Conservation (phyloP, 805 yeast genomes). For the Suhomyces tanzawaensis region DNA sequence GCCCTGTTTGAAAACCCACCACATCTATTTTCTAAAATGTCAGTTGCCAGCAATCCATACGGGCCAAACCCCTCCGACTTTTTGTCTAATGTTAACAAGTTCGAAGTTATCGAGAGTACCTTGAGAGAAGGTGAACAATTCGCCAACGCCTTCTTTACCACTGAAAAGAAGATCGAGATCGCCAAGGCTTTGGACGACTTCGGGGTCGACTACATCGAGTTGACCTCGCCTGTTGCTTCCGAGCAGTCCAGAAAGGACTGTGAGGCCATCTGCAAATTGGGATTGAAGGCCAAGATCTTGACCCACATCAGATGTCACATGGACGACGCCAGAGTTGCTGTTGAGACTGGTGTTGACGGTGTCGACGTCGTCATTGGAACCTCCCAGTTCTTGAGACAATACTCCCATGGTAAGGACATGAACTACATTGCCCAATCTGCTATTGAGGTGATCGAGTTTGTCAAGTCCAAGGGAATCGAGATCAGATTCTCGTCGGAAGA, state of each 20-base stretch:
- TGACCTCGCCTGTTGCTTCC: slow-evolving; percentile 96
- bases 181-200: slow-evolving; percentile 97
- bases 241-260: slow-evolving; percentile 92
- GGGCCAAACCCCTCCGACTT: slow-evolving; percentile 95
- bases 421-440: slow-evolving; percentile 94
- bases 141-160: slow-evolving; percentile 92
- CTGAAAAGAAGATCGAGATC: slow-evolving; percentile 93
- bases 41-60: slow-evolving; percentile 62
- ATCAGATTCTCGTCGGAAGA: slow-evolving; percentile 96
- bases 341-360: slow-evolving; percentile 98
- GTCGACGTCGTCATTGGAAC: slow-evolving; percentile 98
- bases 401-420: slow-evolving; percentile 98
- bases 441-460: slow-evolving; percentile 94
- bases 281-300: slow-evolving; percentile 90
- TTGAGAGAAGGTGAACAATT: slow-evolving; percentile 98
- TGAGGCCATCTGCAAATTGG: slow-evolving; percentile 97
- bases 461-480: slow-evolving; percentile 94
- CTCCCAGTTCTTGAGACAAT: slow-evolving; percentile 89
- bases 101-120: slow-evolving; percentile 92
- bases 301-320: slow-evolving; percentile 98
- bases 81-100: slow-evolving; percentile 82
- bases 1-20: background rate
- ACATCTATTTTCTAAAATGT: slow-evolving; percentile 5
- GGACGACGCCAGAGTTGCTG: slow-evolving; percentile 98
- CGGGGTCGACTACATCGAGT: slow-evolving; percentile 96